Base-by-base conservation (phyloP, 495 filamentous ascomycete species). In the Immersiella caudata region DNA sequence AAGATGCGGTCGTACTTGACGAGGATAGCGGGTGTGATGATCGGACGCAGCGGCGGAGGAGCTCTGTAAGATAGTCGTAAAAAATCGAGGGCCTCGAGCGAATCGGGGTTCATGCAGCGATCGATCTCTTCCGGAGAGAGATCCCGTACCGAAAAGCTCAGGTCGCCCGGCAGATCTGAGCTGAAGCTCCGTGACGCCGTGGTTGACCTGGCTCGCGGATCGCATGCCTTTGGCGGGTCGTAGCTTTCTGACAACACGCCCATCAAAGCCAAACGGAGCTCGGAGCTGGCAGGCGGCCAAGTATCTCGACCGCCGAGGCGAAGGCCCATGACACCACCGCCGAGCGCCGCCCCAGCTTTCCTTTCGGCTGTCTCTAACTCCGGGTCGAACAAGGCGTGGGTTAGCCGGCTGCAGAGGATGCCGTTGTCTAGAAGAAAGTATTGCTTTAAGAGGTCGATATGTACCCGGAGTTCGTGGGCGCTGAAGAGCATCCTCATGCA, bases 211-310 rank as follows among this genome's bases (percentile, higher is more conserved):
- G 27, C 35, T 2, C 27, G n/a, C 0, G 40, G 65, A 12, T 9
- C 11, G 27, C 24, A 5, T 6, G 46, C 18, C 2, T 25, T 50
- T 21, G 57, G 75, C 60, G 67, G 76, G 67, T 73, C 71, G 67
- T 92, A 92, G 67, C 87, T 90, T 67, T 97, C 94, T 2, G 85
- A 86, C 14, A 99, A 82, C 14, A 97, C 84, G 0, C 93, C 94
- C 84, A 93, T 96, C 49, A 99, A 82, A 16, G 92, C 92, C 2
- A 97, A 82, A 0, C 93, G 88, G 29, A 99, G 80, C 71, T 99
- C 95, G 6, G 93, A 97, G 75, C 91, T 95, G 35, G 93, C 93
- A 8, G 95, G 94, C 25, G 94, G 94, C 95, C 94, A 97, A 26
- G 83, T 91, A 56, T 91, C 86, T 65, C 92, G 84, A 20, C 82